Evolutionary conservation across 1,284 basidiomycete species (phyloP).

Genomic region (Cutaneotrichosporon sp.): DNA sequence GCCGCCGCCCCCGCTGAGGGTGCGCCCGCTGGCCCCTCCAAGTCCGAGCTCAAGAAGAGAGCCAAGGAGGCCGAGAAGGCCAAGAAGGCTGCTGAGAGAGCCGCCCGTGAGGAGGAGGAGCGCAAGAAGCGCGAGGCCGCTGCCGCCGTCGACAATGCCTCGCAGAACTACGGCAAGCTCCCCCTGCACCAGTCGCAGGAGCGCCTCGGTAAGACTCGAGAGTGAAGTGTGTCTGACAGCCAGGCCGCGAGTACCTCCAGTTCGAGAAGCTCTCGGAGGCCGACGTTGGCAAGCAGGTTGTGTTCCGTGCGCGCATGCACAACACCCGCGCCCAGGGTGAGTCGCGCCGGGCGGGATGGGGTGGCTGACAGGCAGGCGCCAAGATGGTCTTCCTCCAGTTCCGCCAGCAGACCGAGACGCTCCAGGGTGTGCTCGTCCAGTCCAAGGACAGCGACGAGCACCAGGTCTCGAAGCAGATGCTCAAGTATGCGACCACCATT

Average conservation of each 20-base stretch:
- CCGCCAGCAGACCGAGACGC: conserved; percentile 83
- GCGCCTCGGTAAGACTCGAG: conserved; percentile 53
- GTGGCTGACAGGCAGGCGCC: conserved; percentile 53
- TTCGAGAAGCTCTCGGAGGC: conserved; percentile 70
- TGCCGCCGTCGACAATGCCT: conserved; percentile 78
- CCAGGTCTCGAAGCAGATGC: conserved; percentile 95
- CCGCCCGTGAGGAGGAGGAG: conserved; percentile 74
- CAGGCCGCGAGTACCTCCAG: conserved; percentile 60
- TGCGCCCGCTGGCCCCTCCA: conserved; percentile 61
- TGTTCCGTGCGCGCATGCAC: conserved; percentile 88
- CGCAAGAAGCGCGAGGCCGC: conserved; percentile 72
- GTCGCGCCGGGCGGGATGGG: conserved; percentile 14
- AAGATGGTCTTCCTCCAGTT: conserved; percentile 96
- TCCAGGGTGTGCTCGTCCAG: conserved; percentile 82
- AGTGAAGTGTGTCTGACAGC: conserved; percentile 10
- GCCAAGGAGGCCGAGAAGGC: conserved; percentile 92
- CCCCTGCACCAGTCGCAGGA: conserved; percentile 91
- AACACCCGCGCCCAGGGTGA: conserved; percentile 85
- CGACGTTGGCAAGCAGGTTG: conserved; percentile 73
- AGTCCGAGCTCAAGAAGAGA: conserved; percentile 90
- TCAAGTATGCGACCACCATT: conserved; percentile 83
- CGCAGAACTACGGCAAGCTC: conserved; percentile 83
- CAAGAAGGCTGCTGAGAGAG: conserved; percentile 81
- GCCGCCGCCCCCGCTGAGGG: conserved; percentile 17
- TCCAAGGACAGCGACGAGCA: conserved; percentile 61